Base-by-base conservation (phyloP, 192 early-diverging fungal genomes). In the Umbelopsis ramanniana region DNA sequence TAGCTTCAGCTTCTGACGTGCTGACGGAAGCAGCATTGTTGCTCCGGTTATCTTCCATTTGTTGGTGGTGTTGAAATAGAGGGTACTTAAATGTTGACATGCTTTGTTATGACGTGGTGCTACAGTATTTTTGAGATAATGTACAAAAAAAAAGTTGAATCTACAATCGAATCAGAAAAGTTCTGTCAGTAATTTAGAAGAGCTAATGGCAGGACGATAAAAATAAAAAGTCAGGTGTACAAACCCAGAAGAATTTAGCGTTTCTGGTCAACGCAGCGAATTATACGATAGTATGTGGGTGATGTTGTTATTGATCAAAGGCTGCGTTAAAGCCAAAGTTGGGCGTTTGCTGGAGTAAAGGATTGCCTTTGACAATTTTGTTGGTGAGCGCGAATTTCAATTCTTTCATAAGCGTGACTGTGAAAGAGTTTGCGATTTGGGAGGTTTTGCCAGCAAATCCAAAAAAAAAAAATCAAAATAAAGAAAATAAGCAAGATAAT, bases 51-150 rank as follows among this genome's bases (percentile, higher is more conserved):
- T 63, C 57, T 14, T 63, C 57, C 57, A 63, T 9, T 35, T 63
- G 57, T 38, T 63, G 57, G 57, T 63, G 57, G 57, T 63, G 57
- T 5, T 63, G 57, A 37, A 63, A 63, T 63, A 63, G 35, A 63
- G 57, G 57, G 33, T 63, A 63, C 57, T 63, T 63, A 35, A 63
- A 63, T 14, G 57, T 63, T 63, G 57, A 63, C 57, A 63, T 63
- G 57, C 57, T 63, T 43, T 63, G 57, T 19, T 63, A 63, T 63
- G 57, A 63, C 17, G 57, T 63, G 57, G 35, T 63, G 33, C 57
- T 63, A 63, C 57, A 63, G 53, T 54, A 63, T 63, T 37, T 29
- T 63, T 15, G 17, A 35, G 57, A 63, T 63, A 63, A 35, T 63
- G 29, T 63, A 63, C 57, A 63, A 57, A 57, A 35, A 54, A 37